Evolutionary conservation across 1,139 yeast genomes (phyloP), one percentile per base, ranked within the genome.

Genomic region (Yamadazyma diddensiae): DNA sequence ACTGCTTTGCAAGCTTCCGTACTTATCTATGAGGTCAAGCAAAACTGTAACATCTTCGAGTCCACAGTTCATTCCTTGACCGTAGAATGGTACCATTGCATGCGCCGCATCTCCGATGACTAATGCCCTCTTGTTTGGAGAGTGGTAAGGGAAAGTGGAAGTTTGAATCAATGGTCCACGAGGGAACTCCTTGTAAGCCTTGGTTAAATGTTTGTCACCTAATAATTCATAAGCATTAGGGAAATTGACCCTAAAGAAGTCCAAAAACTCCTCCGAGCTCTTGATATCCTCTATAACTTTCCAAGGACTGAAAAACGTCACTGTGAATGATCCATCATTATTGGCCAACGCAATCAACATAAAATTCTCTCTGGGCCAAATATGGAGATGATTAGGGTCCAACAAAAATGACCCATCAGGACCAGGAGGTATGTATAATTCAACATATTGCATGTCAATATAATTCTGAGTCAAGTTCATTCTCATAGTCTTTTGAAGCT

Each of bases 51-150:
- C 88, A 49, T 90, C 97, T 56, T 90, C 97, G 52, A 90, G 83
- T 1, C 97, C 97, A 52, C 96, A 86, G 55, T 90, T 90, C 94
- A 90, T 83, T 3, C 97, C 97, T 55, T 90, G 97, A 6, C 97
- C 97, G 50, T 88, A 90, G 53, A 90, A 90, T 10, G 97, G 97
- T 4, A 90, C 97, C 96, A 88, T 88, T 11, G 94, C 80, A 57
- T 90, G 97, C 0, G 97, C 95, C 1, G 97, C 95, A 56, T 90
- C 97, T 3, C 97, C 97, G 21, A 90, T 63, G 5, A 90, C 62
- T 10, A 90, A 64, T 11, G 81, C 80, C 38, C 75, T 73, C 24
- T 82, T 88, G 26, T 65, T 59, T 21, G 71, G 68, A 38, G 68
- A 73, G 49, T 86, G 78, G 57, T 86, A 88, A 2, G 94, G 90